These are phyloP conservation scores for Bruguiera sexangula DNA, from an alignment of 345 rosid genomes.

Conservation along the genomic window DNA sequence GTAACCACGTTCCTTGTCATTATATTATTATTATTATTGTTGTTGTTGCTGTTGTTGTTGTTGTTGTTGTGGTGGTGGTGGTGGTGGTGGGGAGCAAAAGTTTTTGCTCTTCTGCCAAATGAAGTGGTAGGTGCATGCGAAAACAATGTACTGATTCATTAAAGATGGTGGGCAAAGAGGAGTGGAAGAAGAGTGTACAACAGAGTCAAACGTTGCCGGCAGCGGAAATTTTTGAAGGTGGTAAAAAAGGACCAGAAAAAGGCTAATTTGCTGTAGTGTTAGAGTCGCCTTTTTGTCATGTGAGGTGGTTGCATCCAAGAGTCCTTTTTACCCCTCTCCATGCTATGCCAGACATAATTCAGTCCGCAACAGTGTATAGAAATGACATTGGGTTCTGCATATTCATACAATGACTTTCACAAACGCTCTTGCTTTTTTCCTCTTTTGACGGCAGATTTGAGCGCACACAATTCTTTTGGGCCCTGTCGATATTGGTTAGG, in stretches of 20 bases:
- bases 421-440: constrained; percentile 29
- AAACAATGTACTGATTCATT: neutral
- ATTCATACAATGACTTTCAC: constrained; percentile 50
- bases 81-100: neutral
- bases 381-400: constrained; percentile 21
- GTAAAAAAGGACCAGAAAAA: constrained; percentile 32
- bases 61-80: no score
- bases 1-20: no score
- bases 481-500: constrained; percentile 9
- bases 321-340: constrained; percentile 13
- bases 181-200: neutral
- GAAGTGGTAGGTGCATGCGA: no score
- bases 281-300: no score
- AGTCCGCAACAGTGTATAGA: neutral
- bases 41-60: no score
- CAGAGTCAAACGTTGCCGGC: neutral
- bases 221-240: neutral
- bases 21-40: neutral
- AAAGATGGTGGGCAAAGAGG: neutral
- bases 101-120: neutral
- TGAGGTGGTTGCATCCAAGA: constrained; percentile 29
- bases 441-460: constrained; percentile 12
- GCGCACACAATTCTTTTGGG: constrained; percentile 8
- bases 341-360: neutral
- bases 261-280: constrained; percentile 5